Conservation (phyloP, 2,329 filamentous ascomycete genomes). For the Apiospora malaysiana region DNA sequence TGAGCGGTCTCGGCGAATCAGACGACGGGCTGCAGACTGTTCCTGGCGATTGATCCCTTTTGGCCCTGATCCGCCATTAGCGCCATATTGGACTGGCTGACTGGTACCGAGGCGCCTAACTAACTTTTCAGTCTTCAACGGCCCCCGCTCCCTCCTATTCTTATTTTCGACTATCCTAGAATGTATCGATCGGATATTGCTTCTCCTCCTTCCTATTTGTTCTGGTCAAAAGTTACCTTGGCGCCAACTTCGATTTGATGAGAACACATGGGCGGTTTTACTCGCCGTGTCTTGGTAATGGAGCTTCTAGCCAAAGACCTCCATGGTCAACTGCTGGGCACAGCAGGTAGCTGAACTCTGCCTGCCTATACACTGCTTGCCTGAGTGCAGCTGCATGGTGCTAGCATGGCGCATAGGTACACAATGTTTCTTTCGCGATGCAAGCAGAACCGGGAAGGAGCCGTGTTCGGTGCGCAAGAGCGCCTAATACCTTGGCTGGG, state of each 20-base stretch:
- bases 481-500: background rate
- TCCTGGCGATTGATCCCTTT: background rate
- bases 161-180: too few relatives aligned
- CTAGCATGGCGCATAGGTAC: background rate
- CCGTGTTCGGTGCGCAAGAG: background rate
- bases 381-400: background rate
- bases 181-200: background rate
- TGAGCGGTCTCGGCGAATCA: background rate
- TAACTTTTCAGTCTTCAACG: background rate
- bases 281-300: background rate
- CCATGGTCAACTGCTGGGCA: background rate
- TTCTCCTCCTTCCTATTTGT: background rate
- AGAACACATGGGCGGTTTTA: background rate
- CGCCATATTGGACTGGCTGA: background rate
- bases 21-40: background rate
- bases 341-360: background rate
- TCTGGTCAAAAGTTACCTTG: background rate
- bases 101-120: background rate
- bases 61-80: background rate
- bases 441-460: background rate
- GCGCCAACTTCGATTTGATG: background rate
- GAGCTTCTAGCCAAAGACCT: background rate
- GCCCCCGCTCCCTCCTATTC: background rate
- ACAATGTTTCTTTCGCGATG: background rate
- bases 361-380: background rate